phyloP scores from a whole-genome alignment of 2,329 filamentous ascomycete genomes.

The Claviceps fusiformis region DNA sequence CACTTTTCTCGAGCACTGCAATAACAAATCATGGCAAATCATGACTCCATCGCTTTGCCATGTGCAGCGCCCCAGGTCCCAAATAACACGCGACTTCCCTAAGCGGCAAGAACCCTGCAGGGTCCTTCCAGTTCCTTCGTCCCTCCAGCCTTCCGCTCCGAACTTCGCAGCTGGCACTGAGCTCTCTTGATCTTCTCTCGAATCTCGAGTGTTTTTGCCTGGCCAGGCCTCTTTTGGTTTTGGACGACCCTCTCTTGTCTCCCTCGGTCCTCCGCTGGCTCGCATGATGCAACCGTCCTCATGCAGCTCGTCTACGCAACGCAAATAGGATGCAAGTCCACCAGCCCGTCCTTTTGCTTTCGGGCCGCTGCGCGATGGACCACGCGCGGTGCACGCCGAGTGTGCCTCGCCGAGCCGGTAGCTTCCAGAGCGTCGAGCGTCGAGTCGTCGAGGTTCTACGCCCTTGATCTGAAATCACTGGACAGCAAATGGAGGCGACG shows the following conservation, averaged over 20 bases:
- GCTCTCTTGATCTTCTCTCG: neutral
- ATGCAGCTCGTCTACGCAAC: conserved; percentile 18
- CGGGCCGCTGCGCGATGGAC: conserved; percentile 3
- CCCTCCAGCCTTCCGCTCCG: neutral
- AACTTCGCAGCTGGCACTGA: neutral
- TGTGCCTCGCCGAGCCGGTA: neutral
- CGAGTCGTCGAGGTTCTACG: conserved; percentile 20
- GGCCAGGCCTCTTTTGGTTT: neutral
- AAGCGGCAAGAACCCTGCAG: conserved; percentile 5
- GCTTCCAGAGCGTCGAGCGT: neutral
- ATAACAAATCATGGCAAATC: too few relatives aligned
- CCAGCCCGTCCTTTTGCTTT: conserved; percentile 1
- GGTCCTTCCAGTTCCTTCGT: neutral
- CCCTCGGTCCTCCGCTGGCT: neutral
- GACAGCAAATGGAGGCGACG: conserved; percentile 36
- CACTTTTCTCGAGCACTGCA: too few relatives aligned
- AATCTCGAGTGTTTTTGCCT: too few relatives aligned
- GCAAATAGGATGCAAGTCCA: conserved; percentile 11
- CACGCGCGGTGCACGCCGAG: neutral
- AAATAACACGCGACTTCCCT: neutral
- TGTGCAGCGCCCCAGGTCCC: too few relatives aligned
- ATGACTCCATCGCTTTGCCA: too few relatives aligned
- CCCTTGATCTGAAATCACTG: conserved; percentile 33
- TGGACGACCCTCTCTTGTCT: neutral
- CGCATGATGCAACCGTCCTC: conserved; percentile 11